Base-by-base conservation (phyloP, 2,329 filamentous ascomycete genomes). In the Daldinia eschscholtzii region DNA sequence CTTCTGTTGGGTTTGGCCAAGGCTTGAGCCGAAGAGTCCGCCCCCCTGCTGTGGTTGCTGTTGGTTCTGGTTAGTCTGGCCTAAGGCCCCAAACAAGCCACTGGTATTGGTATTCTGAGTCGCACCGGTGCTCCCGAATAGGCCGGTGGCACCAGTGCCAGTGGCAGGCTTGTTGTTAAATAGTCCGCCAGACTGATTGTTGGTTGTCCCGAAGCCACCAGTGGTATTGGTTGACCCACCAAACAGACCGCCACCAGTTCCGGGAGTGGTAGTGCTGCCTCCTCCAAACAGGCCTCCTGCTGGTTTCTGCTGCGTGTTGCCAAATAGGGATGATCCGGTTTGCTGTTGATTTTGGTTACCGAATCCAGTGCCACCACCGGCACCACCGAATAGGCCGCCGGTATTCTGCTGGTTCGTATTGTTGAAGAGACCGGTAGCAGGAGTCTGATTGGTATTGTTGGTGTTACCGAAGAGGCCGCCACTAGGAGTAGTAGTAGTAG, bases 1-100 rank as follows among this genome's bases (percentile, higher is more conserved):
- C 73, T 88, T 88, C 62, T 84, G 82, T 72, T 86, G 83, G 75
- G 83, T 83, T 73, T 88, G 86, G 52, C 79, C 85, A 77, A 84
- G 72, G 39, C 46, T 52, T 1, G 75, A 76, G 13, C 85, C 84
- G 70, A 90, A 89, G 5, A 90, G 73, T 46, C 82, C 78, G 30
- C 79, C 76, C 42, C 79, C 76, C 52, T 82, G 81, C 57, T 81
- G 70, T 7, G 69, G 81, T 37, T 78, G 76, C 23, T 78, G 76
- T 67, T 82, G 82, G 64, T 81, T 80, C 68, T 81, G 69, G 61
- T 82, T 77, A 33, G 76, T 77, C 13, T 76, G 74, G 6, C 76
- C 78, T 9, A 82, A 71, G 23, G 74, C 75, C 13, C 88, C 87
- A 68, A 91, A 91, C 15, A 89, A 77, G 35, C 87, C 81, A 28